A percentile compares a stretch with the other conserved stretches of the same genome.
Conservation (phyloP, 1,284 basidiomycete genomes). For the Melampsora americana region DNA sequence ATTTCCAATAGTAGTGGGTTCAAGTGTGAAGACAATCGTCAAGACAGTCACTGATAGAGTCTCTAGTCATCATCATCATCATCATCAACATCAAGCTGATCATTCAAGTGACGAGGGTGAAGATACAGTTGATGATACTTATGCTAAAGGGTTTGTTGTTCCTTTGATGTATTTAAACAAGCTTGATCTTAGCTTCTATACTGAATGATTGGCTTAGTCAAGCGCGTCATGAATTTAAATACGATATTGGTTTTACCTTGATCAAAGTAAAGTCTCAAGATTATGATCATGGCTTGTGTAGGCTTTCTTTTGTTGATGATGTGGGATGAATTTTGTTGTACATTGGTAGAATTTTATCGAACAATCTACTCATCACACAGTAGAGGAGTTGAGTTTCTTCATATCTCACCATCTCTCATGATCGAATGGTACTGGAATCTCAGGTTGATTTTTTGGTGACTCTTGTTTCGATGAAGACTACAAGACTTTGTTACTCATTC, state of each 20-base stretch:
- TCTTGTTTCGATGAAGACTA: background rate
- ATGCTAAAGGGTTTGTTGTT: background rate
- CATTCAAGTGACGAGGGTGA: background rate
- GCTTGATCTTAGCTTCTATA: background rate
- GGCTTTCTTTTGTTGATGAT: background rate
- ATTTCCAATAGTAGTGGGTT: slow-evolving; percentile 2
- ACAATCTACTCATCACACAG: slow-evolving; percentile 4
- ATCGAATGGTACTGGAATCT: too few species aligned
- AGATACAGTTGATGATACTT: background rate
- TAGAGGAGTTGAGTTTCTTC: background rate
- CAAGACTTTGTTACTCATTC: slow-evolving; percentile 6
- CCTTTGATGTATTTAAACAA: background rate
- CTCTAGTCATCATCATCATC: background rate
- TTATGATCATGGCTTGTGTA: background rate
- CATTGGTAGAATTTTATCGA: slow-evolving; percentile 5
- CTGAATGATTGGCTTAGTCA: background rate
- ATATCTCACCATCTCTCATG: too few species aligned
- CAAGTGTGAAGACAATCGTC: slow-evolving; percentile 6
- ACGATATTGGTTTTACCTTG: background rate
- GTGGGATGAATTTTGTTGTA: background rate
- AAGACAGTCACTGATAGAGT: slow-evolving; percentile 2
- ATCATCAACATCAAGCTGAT: background rate
- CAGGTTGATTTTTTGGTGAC: too few species aligned
- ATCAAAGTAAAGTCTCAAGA: background rate
- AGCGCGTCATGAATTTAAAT: background rate